A percentile compares a stretch with the other conserved stretches of the same genome.
phyloP scores from a whole-genome alignment of 1,284 basidiomycete genomes.

The Cutaneotrichosporon spelunceum region DNA sequence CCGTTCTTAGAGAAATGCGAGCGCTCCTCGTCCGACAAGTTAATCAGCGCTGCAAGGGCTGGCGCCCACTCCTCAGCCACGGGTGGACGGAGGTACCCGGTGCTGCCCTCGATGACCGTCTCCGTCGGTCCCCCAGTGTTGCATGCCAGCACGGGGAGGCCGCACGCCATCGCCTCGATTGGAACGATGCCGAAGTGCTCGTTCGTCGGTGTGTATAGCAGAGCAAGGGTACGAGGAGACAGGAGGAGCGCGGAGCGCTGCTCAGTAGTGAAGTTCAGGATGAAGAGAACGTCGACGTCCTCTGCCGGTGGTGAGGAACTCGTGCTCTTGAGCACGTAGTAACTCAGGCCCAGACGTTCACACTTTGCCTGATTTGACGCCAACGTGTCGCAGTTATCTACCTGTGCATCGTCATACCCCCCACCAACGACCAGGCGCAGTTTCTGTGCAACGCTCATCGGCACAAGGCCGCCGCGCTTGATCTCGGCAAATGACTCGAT shows the following conservation, averaged over 20 bases:
- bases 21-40: conserved; percentile 56
- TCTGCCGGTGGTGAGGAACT: conserved; percentile 50
- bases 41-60: conserved; percentile 62
- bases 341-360: conserved; percentile 55
- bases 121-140: conserved; percentile 89
- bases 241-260: conserved; percentile 75
- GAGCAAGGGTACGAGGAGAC: conserved; percentile 61
- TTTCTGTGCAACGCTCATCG: conserved; percentile 27
- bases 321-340: conserved; percentile 53
- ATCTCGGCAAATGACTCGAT: conserved; percentile 64
- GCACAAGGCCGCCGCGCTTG: conserved; percentile 26
- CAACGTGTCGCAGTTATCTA: conserved; percentile 68
- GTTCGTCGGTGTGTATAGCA: conserved; percentile 91
- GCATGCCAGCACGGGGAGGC: conserved; percentile 83
- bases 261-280: conserved; percentile 76
- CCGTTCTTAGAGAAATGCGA: conserved; percentile 58
- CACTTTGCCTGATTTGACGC: conserved; percentile 60
- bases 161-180: conserved; percentile 90
- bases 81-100: conserved; percentile 64
- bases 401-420: conserved; percentile 68
- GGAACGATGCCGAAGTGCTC: conserved; percentile 98
- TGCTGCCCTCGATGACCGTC: conserved; percentile 68
- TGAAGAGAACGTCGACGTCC: conserved; percentile 68
- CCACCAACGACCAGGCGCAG: conserved; percentile 72
- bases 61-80: conserved; percentile 65